Evolutionary conservation across 257 asterid species (phyloP).

Genomic region (Petunia secreta): DNA sequence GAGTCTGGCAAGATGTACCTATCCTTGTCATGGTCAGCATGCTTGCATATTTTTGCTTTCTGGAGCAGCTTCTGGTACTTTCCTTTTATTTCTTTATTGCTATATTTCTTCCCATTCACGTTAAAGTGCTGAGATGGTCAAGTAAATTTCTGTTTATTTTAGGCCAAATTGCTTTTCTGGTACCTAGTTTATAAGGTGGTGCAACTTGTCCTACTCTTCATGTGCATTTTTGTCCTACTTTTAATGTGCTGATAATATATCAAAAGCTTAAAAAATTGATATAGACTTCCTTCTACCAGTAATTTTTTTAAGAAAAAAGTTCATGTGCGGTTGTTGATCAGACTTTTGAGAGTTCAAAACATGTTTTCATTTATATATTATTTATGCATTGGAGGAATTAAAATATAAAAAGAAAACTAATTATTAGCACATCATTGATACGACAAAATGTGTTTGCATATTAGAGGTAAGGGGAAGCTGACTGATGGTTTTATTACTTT

Average conservation of each 20-base stretch:
- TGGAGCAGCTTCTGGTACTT: conserved; percentile 96
- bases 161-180: neutral
- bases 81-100: conserved; percentile 28
- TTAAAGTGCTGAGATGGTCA: neutral
- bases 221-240: conserved; percentile 4
- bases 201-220: neutral
- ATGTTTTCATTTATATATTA: no score
- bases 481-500: neutral
- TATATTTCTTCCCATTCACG: conserved; percentile 5
- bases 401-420: neutral
- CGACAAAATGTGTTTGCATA: neutral
- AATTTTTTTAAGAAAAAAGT: neutral
- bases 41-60: conserved; percentile 96
- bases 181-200: neutral
- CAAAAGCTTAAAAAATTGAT: neutral
- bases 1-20: conserved; percentile 97
- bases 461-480: neutral
- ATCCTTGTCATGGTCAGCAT: conserved; percentile 97
- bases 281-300: neutral
- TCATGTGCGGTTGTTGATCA: neutral
- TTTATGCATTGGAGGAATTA: neutral
- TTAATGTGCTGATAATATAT: neutral
- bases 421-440: neutral
- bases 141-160: neutral
- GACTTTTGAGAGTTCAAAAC: neutral